Evolutionary conservation across 345 rosid genomes (phyloP).

Genomic region (Eucalyptus regnans): DNA sequence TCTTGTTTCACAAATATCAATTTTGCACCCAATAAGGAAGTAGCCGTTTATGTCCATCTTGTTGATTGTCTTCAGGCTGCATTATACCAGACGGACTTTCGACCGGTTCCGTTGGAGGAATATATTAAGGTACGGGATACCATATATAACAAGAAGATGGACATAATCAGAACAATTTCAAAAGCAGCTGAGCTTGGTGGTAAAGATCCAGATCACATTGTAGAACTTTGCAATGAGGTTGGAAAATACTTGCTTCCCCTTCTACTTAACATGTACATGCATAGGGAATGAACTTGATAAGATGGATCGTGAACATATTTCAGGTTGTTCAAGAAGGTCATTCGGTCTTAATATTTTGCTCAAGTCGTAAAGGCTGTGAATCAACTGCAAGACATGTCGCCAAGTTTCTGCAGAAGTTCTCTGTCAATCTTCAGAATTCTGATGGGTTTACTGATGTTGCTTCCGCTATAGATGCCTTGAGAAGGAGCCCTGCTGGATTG

Average conservation of each 20-base stretch:
- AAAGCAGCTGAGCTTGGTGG: constrained; percentile 67
- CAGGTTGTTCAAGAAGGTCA: constrained; percentile 97
- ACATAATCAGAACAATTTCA: constrained; percentile 63
- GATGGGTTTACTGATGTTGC: constrained; percentile 51
- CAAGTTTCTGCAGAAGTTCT: constrained; percentile 59
- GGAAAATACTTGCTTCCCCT: neutral
- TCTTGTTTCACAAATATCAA: neutral
- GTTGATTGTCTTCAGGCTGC: constrained; percentile 58
- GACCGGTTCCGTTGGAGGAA: constrained; percentile 95
- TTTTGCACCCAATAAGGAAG: neutral
- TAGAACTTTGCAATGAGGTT: constrained; percentile 93
- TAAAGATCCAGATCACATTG: constrained; percentile 95
- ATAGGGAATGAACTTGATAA: neutral
- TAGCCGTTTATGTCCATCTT: neutral
- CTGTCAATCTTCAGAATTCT: constrained; percentile 21
- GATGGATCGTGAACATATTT: neutral
- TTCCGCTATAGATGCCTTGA: constrained; percentile 70
- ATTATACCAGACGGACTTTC: constrained; percentile 81
- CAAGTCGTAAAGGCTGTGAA: constrained; percentile 97
- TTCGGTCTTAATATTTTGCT: constrained; percentile 89
- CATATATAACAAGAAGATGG: constrained; percentile 76
- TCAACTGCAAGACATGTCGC: constrained; percentile 89
- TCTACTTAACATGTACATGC: neutral
- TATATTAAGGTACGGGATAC: constrained; percentile 79
- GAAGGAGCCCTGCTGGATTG: constrained; percentile 77